Evolutionary conservation across 257 asterid species (phyloP).

Genomic region (Solanum stenotomum): DNA sequence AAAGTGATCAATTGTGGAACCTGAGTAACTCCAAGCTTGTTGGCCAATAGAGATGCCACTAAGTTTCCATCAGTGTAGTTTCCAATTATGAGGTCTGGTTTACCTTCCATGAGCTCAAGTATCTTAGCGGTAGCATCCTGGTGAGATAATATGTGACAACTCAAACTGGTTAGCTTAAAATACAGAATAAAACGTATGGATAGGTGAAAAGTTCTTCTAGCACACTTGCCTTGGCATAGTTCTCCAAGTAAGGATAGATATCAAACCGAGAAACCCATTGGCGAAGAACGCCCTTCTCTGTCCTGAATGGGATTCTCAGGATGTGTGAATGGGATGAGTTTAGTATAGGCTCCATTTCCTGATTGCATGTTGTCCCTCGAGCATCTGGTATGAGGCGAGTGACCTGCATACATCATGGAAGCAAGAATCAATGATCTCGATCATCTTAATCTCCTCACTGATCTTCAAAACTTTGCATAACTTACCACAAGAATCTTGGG

Average conservation of each 20-base stretch:
- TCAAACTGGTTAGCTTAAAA: neutral
- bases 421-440: neutral
- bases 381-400: conserved; percentile 79
- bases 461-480: neutral
- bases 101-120: conserved; percentile 62
- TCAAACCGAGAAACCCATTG: conserved; percentile 83
- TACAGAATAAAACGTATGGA: neutral
- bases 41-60: conserved; percentile 71
- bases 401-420: conserved; percentile 26
- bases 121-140: conserved; percentile 70
- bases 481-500: conserved; percentile 76
- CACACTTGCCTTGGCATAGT: conserved; percentile 44
- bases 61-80: conserved; percentile 86
- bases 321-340: conserved; percentile 61
- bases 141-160: neutral
- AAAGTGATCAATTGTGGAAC: conserved; percentile 9
- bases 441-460: neutral
- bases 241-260: conserved; percentile 67
- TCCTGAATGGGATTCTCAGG: conserved; percentile 62
- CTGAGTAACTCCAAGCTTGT: conserved; percentile 72
- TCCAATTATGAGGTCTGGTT: conserved; percentile 79
- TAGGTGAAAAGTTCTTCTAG: neutral
- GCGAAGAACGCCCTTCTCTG: conserved; percentile 54
- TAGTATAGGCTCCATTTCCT: conserved; percentile 59
- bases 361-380: conserved; percentile 66